These are phyloP conservation scores for Nemania sp. DNA, from an alignment of 2,329 filamentous ascomycete species.

Conservation along the genomic window DNA sequence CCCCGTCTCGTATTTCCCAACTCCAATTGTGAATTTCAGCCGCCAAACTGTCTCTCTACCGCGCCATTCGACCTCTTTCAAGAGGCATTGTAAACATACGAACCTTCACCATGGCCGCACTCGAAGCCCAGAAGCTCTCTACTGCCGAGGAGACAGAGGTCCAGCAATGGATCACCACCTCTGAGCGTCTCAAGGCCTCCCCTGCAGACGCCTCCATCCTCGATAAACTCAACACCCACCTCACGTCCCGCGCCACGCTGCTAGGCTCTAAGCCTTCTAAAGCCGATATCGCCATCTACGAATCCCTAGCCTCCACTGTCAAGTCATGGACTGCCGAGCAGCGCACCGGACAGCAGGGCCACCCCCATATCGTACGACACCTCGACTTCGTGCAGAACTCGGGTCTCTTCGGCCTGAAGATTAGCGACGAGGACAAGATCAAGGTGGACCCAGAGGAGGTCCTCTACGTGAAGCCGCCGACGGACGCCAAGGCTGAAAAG, in stretches of 20 bases:
- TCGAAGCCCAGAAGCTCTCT: slow-evolving; percentile 77
- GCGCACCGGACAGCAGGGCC: slow-evolving; percentile 88
- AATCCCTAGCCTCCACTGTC: slow-evolving; percentile 80
- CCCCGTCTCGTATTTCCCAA: background rate
- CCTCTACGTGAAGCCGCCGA: slow-evolving; percentile 86
- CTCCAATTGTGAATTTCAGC: slow-evolving; percentile 10
- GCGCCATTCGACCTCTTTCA: slow-evolving; percentile 50
- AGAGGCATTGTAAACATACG: slow-evolving; percentile 51
- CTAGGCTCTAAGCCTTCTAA: slow-evolving; percentile 90
- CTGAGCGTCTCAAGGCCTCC: slow-evolving; percentile 73
- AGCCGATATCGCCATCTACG: slow-evolving; percentile 87
- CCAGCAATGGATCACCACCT: slow-evolving; percentile 86
- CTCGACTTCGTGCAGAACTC: slow-evolving; percentile 97
- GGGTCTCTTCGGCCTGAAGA: slow-evolving; percentile 75
- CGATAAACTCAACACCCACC: slow-evolving; percentile 84
- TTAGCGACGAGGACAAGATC: slow-evolving; percentile 81
- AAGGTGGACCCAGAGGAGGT: slow-evolving; percentile 82
- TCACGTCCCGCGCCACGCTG: slow-evolving; percentile 88
- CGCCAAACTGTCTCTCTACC: slow-evolving; percentile 56
- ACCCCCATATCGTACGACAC: slow-evolving; percentile 90
- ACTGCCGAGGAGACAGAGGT: slow-evolving; percentile 87
- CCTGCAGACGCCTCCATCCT: slow-evolving; percentile 76
- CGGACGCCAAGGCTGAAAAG: slow-evolving; percentile 95
- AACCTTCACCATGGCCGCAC: slow-evolving; percentile 72
- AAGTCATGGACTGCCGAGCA: slow-evolving; percentile 85